Base-by-base conservation (phyloP, 1,139 yeast species). In the Zygoascus hellenicus region DNA sequence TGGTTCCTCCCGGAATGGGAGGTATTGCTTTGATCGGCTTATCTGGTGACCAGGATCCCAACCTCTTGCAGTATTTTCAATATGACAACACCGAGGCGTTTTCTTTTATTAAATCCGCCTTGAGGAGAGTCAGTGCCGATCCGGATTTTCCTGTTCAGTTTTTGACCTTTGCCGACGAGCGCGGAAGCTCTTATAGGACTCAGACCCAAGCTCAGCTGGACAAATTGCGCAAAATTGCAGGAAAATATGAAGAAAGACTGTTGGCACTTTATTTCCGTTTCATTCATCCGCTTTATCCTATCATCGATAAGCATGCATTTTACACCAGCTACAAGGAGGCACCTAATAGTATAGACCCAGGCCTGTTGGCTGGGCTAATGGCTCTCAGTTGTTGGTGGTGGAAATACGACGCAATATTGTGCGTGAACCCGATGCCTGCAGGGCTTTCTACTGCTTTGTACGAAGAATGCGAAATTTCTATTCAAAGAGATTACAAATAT, bases 321-420 rank as follows among this genome's bases (percentile, higher is more conserved):
- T 63, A 63, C 50, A 54, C 60, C 13, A 61, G 61, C 36, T 66
- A 64, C 48, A 58, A 61, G 42, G 55, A 56, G 45, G 54, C 58
- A 45, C 57, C 60, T 38, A 57, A 61, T 6, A 57, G 55, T 28
- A 56, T 66, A 39, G 59, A 65, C 44, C 57, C 63, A 6, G 68
- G 69, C 2, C 53, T 66, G 17, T 51, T 64, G 22, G 59, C 66
- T 1, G 68, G 68, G 2, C 51, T 66, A 52, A 54, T 66, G 30
- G 70, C 69, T 1, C 53, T 66, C 34, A 64, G 68, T 45, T 58
- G 63, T 42, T 63, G 62, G 31, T 66, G 68, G 62, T 66, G 70
- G 69, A 66, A 66, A 51, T 66, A 66, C 49, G 68, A 64, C 48
- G 54, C 65, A 5, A 54, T 55, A 16, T 54, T 66, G 10, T 66